Conservation (phyloP, 805 yeast genomes). For the Metschnikowia dekortorum region DNA sequence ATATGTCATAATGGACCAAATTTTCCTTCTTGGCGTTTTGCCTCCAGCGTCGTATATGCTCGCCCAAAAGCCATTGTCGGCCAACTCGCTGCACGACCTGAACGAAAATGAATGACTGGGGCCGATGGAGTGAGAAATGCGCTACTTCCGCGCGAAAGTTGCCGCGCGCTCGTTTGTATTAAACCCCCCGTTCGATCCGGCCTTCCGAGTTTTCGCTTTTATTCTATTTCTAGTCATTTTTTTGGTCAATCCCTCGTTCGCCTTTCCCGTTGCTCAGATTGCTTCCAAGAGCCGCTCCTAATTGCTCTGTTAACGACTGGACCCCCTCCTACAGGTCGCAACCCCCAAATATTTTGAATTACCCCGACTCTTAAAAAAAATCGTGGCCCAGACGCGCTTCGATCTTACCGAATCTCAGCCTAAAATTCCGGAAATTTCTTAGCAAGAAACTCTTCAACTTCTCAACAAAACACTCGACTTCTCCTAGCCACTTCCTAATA, state of each 20-base stretch:
- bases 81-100: background rate
- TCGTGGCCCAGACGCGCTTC: conserved; percentile 1
- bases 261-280: background rate
- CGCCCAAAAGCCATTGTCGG: background rate
- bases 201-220: background rate
- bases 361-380: background rate
- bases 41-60: background rate
- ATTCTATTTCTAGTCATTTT: background rate
- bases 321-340: background rate
- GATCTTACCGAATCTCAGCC: background rate
- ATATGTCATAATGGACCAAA: too few species aligned
- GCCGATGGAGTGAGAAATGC: background rate
- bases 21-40: background rate
- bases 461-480: background rate
- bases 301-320: background rate
- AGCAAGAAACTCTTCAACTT: background rate
- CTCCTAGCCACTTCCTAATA: background rate
- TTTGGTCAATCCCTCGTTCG: background rate
- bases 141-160: conserved; percentile 1
- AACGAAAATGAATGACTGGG: background rate
- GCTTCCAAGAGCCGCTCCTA: background rate
- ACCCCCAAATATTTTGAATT: background rate
- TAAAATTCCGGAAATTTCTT: background rate
- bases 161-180: conserved; percentile 1
- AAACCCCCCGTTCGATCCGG: background rate